Conservation (phyloP, 768 basidiomycete genomes). For the Lactarius trivialis region DNA sequence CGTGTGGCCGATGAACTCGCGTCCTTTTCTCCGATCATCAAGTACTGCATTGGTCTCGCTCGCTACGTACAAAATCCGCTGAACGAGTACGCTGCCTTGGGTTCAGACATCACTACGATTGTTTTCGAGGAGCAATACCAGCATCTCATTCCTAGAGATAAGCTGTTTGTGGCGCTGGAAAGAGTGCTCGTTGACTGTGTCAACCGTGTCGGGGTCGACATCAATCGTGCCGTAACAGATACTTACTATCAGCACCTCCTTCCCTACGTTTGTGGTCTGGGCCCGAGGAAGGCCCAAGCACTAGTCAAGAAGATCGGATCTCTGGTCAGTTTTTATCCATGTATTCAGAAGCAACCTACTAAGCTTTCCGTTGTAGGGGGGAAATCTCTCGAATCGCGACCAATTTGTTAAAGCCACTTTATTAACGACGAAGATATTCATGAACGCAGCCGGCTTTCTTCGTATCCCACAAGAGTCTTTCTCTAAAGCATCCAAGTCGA, state of each 20-base stretch:
- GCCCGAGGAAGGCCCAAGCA: constrained; percentile 87
- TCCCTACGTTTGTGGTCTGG: constrained; percentile 88
- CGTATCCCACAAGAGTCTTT: constrained; percentile 73
- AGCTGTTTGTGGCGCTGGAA: constrained; percentile 74
- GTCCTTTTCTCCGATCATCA: constrained; percentile 65
- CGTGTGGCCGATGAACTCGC: constrained; percentile 82
- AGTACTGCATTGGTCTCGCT: constrained; percentile 91
- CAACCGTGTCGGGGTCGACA: constrained; percentile 91
- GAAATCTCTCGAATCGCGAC: constrained; percentile 77
- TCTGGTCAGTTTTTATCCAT: constrained; percentile 44
- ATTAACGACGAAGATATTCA: constrained; percentile 79
- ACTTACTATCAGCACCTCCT: constrained; percentile 83
- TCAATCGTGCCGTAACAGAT: constrained; percentile 88
- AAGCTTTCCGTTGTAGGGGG: constrained; percentile 49
- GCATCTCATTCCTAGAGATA: constrained; percentile 79
- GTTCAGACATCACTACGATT: constrained; percentile 75
- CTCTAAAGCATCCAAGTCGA: constrained; percentile 51
- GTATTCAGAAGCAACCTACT: background rate
- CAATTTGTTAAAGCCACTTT: constrained; percentile 80
- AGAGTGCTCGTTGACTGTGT: constrained; percentile 83
- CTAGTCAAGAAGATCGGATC: constrained; percentile 75
- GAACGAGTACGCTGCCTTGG: constrained; percentile 90
- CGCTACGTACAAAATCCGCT: constrained; percentile 90
- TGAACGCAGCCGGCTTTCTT: constrained; percentile 90
- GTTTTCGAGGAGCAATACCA: constrained; percentile 83